These are phyloP conservation scores for Hansenula anomala DNA, from an alignment of 1,139 yeast species.

Conservation along the genomic window DNA sequence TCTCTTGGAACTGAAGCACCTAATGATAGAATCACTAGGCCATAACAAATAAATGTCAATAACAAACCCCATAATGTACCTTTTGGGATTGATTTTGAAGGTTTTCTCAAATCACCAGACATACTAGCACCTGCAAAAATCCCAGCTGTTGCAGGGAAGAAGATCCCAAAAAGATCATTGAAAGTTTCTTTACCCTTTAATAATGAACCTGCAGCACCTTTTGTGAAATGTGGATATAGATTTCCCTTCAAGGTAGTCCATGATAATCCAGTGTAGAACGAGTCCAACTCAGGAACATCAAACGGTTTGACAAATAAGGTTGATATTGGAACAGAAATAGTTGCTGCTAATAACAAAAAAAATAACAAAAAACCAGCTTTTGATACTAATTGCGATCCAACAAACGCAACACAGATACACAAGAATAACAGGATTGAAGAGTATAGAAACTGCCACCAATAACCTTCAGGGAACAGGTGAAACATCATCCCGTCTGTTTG, in stretches of 20 bases:
- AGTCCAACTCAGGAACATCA: slow-evolving; percentile 39
- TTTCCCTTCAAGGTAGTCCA: slow-evolving; percentile 63
- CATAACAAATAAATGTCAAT: slow-evolving; percentile 69
- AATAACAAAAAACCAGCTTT: slow-evolving; percentile 78
- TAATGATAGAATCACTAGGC: slow-evolving; percentile 71
- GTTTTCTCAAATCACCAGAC: slow-evolving; percentile 90
- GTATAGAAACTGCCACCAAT: slow-evolving; percentile 50
- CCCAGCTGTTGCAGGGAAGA: slow-evolving; percentile 98
- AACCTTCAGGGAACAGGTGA: slow-evolving; percentile 53
- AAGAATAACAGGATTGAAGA: slow-evolving; percentile 60
- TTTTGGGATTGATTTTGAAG: slow-evolving; percentile 82
- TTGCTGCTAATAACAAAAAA: slow-evolving; percentile 62
- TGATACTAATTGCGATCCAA: slow-evolving; percentile 81
- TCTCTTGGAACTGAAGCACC: slow-evolving; percentile 79
- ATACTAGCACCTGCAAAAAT: slow-evolving; percentile 98
- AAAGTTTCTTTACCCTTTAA: slow-evolving; percentile 65
- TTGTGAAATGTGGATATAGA: slow-evolving; percentile 72
- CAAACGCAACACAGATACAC: slow-evolving; percentile 75
- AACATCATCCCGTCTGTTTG: slow-evolving; percentile 49
- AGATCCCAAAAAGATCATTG: slow-evolving; percentile 83
- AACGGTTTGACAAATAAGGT: slow-evolving; percentile 61
- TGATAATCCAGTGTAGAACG: slow-evolving; percentile 67
- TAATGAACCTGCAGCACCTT: slow-evolving; percentile 90
- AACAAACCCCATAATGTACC: slow-evolving; percentile 84
- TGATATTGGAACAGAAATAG: slow-evolving; percentile 80